Base-by-base conservation (phyloP, 1,139 yeast genomes). In the Hansenula lynferdii region DNA sequence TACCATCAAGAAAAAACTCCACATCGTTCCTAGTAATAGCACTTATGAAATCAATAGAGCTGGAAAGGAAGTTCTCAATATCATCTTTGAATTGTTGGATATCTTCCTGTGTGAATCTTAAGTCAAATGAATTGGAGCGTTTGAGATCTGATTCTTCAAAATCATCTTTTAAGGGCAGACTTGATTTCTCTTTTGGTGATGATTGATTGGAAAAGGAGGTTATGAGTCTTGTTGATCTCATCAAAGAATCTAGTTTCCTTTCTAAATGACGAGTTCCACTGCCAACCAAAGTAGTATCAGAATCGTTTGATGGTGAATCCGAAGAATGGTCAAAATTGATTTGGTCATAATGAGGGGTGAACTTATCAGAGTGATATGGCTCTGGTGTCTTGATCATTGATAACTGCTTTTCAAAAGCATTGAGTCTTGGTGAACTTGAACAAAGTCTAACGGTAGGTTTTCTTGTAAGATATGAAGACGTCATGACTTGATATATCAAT, bases 401-500 rank as follows among this genome's bases (percentile, higher is more conserved):
- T 29, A 44, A 34, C 26, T 44, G 47, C 20, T 30, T 46, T 30
- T 46, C 49, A 26, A 43, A 42, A n/a, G 39, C 38, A 6, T 42
- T 40, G 2, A 45, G 37, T 28, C 32, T 36, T 19, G 49, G 48
- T 8, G 44, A 41, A 9, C 15, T 19, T 17, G 42, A 35, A 12
- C 35, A 45, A 39, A 10, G 45, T 41, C 23, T 35, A 35, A 25
- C 11, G 14, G 37, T 17, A 31, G 34, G 27, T 31, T 39, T 34
- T 33, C 20, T 17, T 21, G 15, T 18, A 16, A 15, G 4, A 18
- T 14, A 14, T 6, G 5, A 10, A 6, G 25, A 5, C 24, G 15
- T 29, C 3, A 8, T 14, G 19, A 18, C 8, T 7, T 25, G 25
- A 23, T 15, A 26, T 15, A 5, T n/a, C 5, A 27, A n/a, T n/a